A percentile compares a stretch with the other conserved stretches of the same genome.
Conservation (phyloP, 116 monocot genomes). For the Posidonia oceanica region DNA sequence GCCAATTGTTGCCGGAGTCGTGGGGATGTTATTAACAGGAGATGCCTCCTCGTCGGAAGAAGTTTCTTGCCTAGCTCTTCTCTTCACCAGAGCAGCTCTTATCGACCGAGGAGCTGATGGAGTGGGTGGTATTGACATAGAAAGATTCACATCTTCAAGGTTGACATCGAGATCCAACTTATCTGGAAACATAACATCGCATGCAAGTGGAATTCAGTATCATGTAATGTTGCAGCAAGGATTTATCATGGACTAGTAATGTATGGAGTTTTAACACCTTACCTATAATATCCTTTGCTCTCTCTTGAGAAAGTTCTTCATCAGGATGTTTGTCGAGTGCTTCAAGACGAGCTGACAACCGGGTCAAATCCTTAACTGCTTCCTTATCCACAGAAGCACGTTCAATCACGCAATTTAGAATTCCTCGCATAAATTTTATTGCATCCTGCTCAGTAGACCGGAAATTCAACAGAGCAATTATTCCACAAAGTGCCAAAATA, state of each 20-base stretch:
- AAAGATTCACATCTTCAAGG: slow-evolving; percentile 20
- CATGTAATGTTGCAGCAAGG: slow-evolving; percentile 2
- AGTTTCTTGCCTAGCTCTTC: slow-evolving; percentile 26
- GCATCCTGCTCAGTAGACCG: slow-evolving; percentile 47
- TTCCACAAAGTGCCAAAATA: slow-evolving; percentile 40
- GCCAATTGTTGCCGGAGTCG: slow-evolving; percentile 24
- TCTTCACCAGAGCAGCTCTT: slow-evolving; percentile 36
- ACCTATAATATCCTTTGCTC: slow-evolving; percentile 36
- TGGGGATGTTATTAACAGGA: slow-evolving; percentile 1
- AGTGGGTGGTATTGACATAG: slow-evolving; percentile 26
- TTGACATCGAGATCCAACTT: slow-evolving; percentile 44
- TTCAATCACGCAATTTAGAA: slow-evolving; percentile 34
- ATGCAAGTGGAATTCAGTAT: slow-evolving; percentile 1
- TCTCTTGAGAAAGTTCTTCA: slow-evolving; percentile 39
- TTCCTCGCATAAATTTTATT: slow-evolving; percentile 67
- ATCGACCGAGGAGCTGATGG: slow-evolving; percentile 30
- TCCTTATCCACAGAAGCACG: slow-evolving; percentile 45
- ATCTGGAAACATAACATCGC: slow-evolving; percentile 12
- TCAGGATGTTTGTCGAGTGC: slow-evolving; percentile 54
- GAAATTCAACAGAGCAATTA: slow-evolving; percentile 37
- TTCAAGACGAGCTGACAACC: slow-evolving; percentile 45
- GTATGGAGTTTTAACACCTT: background rate
- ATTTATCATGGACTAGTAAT: background rate
- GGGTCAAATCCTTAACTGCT: slow-evolving; percentile 40
- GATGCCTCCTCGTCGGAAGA: slow-evolving; percentile 18